A percentile compares a stretch with the other conserved stretches of the same genome.
Evolutionary conservation across 2,329 filamentous ascomycete species (phyloP).

Genomic region (Coniochaeta pulveracea): DNA sequence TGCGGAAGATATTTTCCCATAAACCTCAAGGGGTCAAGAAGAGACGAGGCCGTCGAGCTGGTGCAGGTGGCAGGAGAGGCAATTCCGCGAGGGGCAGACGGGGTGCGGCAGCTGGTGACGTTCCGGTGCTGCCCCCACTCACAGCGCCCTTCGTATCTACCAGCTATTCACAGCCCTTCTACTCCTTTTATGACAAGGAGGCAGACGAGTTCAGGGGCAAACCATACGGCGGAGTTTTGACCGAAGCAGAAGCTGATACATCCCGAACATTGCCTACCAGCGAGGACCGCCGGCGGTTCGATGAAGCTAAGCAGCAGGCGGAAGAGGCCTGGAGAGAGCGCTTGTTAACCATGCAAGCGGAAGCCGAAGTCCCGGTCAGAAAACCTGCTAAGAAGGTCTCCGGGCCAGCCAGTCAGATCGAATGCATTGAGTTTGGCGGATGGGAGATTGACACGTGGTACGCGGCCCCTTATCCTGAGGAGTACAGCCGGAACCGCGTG

Average conservation of each 20-base stretch:
- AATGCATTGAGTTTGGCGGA: slow-evolving; percentile 95
- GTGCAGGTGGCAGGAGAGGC: no score
- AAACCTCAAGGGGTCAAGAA: slow-evolving; percentile 44
- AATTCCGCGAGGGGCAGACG: slow-evolving; percentile 21
- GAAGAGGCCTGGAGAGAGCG: slow-evolving; percentile 82
- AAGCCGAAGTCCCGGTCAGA: slow-evolving; percentile 48
- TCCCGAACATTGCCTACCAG: slow-evolving; percentile 73
- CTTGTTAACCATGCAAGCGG: slow-evolving; percentile 47
- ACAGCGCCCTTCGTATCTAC: slow-evolving; percentile 46
- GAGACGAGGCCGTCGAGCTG: no score
- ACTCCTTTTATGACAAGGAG: slow-evolving; percentile 82
- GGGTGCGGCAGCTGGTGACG: slow-evolving; percentile 23
- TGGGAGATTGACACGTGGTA: slow-evolving; percentile 99
- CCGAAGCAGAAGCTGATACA: slow-evolving; percentile 82
- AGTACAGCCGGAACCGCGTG: slow-evolving; percentile 92
- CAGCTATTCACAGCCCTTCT: slow-evolving; percentile 66
- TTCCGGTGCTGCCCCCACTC: slow-evolving; percentile 24
- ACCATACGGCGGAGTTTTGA: slow-evolving; percentile 88
- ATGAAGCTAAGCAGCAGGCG: slow-evolving; percentile 78
- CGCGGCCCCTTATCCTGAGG: slow-evolving; percentile 92
- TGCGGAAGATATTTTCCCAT: slow-evolving; percentile 48
- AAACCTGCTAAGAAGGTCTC: slow-evolving; percentile 51
- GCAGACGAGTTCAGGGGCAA: slow-evolving; percentile 83
- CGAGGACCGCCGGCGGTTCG: slow-evolving; percentile 75
- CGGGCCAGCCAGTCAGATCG: slow-evolving; percentile 91